phyloP scores from a whole-genome alignment of 2,329 filamentous ascomycete genomes.

The Elsinoe necatrix region DNA sequence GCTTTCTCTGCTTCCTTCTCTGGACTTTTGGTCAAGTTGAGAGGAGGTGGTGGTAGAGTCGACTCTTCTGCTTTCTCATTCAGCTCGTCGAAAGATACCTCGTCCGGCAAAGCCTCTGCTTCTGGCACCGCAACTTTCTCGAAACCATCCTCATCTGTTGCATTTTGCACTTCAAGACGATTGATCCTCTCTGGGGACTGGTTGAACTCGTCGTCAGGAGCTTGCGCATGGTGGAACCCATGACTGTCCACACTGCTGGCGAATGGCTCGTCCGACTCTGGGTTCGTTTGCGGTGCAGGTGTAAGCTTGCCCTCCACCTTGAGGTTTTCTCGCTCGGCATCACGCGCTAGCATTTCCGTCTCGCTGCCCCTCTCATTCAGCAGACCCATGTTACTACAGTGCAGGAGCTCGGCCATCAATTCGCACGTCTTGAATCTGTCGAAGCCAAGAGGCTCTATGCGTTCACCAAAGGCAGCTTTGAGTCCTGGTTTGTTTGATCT shows the following conservation, averaged over 20 bases:
- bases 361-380: slow-evolving; percentile 88
- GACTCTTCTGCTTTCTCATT: slow-evolving; percentile 43
- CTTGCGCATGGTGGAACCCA: slow-evolving; percentile 43
- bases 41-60: slow-evolving; percentile 20
- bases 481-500: slow-evolving; percentile 65
- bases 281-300: slow-evolving; percentile 44
- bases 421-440: slow-evolving; percentile 99
- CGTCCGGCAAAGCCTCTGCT: slow-evolving; percentile 51
- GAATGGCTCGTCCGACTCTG: slow-evolving; percentile 44
- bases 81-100: slow-evolving; percentile 63
- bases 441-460: slow-evolving; percentile 90
- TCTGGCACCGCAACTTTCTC: slow-evolving; percentile 70
- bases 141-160: slow-evolving; percentile 82
- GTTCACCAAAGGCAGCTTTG: slow-evolving; percentile 79
- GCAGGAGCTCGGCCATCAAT: slow-evolving; percentile 91
- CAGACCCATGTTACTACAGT: slow-evolving; percentile 97
- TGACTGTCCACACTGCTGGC: slow-evolving; percentile 45
- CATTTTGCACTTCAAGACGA: slow-evolving; percentile 68
- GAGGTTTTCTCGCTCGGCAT: slow-evolving; percentile 71
- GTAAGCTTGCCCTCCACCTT: slow-evolving; percentile 65
- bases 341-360: slow-evolving; percentile 69
- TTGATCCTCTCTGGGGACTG: slow-evolving; percentile 58
- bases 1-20: not conserved
- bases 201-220: slow-evolving; percentile 34
- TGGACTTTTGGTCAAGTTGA: slow-evolving; percentile 5